Percentiles rank a stretch among this genome's conserved stretches.
phyloP scores from a whole-genome alignment of 177 flowering plant genomes.

The Vitis hybrid region DNA sequence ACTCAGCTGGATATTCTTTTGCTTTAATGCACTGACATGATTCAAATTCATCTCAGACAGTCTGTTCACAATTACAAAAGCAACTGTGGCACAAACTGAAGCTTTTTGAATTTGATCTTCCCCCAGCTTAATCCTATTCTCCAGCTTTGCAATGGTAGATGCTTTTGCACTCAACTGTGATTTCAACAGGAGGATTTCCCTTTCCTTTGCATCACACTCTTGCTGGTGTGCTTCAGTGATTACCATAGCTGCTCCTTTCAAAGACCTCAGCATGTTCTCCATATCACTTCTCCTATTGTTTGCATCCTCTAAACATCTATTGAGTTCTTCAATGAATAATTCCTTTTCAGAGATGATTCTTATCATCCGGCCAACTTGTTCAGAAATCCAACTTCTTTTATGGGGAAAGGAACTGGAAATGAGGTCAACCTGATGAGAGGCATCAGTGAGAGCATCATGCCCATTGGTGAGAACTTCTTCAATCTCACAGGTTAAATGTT shows the following conservation, averaged over 20 bases:
- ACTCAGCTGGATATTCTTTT: constrained; percentile 37
- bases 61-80: constrained; percentile 68
- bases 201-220: constrained; percentile 71
- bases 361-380: constrained; percentile 54
- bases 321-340: constrained; percentile 63
- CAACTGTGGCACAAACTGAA: constrained; percentile 66
- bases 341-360: constrained; percentile 67
- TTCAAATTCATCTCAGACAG: constrained; percentile 46
- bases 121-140: constrained; percentile 38
- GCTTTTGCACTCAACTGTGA: constrained; percentile 43
- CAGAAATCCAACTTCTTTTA: constrained; percentile 58
- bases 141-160: constrained; percentile 34
- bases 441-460: constrained; percentile 55
- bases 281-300: constrained; percentile 52
- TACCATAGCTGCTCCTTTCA: constrained; percentile 82
- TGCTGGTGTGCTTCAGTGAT: constrained; percentile 81
- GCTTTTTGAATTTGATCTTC: constrained; percentile 39
- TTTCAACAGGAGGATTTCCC: constrained; percentile 42
- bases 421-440: constrained; percentile 53
- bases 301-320: constrained; percentile 66
- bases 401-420: constrained; percentile 55
- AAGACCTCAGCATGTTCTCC: constrained; percentile 80
- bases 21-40: constrained; percentile 29
- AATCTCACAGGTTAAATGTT: constrained; percentile 48
- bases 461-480: constrained; percentile 68